phyloP scores from a whole-genome alignment of 441 rosid genomes.

The Flueggea neowawraea region DNA sequence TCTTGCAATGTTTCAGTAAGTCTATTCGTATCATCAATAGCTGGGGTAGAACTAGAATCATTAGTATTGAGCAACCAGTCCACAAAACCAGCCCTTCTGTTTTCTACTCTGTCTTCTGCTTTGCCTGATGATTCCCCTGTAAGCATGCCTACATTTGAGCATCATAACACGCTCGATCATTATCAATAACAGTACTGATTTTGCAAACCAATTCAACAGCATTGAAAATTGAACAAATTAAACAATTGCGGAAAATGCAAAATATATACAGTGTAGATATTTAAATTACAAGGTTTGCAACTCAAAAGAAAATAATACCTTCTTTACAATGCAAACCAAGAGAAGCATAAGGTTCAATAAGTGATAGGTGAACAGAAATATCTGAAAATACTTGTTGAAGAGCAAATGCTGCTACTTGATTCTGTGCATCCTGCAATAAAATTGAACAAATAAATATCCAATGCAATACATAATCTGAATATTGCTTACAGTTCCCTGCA shows the following conservation, averaged over 20 bases:
- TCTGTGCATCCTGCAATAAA: slow-evolving; percentile 83
- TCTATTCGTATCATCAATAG: slow-evolving; percentile 19
- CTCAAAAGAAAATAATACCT: slow-evolving; percentile 44
- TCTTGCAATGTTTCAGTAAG: slow-evolving; percentile 29
- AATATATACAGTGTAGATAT: not conserved
- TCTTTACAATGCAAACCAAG: slow-evolving; percentile 68
- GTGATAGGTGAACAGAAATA: slow-evolving; percentile 66
- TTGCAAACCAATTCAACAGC: not conserved
- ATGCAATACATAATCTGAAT: not conserved
- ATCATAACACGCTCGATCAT: not conserved
- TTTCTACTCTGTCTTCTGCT: slow-evolving; percentile 51
- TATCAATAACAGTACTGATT: not conserved
- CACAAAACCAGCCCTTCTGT: slow-evolving; percentile 78
- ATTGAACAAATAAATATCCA: not conserved
- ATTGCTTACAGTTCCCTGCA: not conserved
- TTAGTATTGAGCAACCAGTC: slow-evolving; percentile 55
- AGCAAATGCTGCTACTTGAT: slow-evolving; percentile 81
- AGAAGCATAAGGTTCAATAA: slow-evolving; percentile 77
- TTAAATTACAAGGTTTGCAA: slow-evolving; percentile 5
- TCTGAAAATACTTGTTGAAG: slow-evolving; percentile 77
- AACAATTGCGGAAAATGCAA: not conserved
- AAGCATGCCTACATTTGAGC: slow-evolving; percentile 17
- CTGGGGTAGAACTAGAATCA: slow-evolving; percentile 26
- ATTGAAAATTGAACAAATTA: not conserved
- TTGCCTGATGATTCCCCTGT: slow-evolving; percentile 53